Evolutionary conservation across 495 filamentous ascomycete genomes (phyloP).

Genomic region (Extremus antarcticus): DNA sequence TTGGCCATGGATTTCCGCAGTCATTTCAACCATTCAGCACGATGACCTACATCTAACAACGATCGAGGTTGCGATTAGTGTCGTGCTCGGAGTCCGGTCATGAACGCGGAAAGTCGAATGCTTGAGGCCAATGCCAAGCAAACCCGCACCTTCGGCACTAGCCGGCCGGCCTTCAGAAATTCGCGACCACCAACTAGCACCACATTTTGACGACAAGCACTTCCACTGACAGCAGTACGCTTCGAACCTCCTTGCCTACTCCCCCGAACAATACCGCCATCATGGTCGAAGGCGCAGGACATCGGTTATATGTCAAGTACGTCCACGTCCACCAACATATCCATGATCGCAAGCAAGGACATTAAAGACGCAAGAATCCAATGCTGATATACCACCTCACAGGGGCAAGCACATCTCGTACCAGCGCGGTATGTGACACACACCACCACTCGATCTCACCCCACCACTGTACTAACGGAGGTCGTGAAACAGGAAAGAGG

Average conservation of each 20-base stretch:
- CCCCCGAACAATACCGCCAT: constrained; percentile 9
- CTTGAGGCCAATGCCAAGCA: neutral
- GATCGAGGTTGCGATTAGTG: too few relatives aligned
- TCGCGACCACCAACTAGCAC: too few relatives aligned
- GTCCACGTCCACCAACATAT: constrained; percentile 35
- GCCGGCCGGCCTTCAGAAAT: too few relatives aligned
- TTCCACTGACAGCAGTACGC: neutral
- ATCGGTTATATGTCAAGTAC: constrained; percentile 77
- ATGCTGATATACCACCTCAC: constrained; percentile 24
- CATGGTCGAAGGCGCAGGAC: constrained; percentile 16
- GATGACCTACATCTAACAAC: too few relatives aligned
- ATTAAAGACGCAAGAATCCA: constrained; percentile 22
- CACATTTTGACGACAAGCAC: neutral
- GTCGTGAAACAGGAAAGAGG: neutral
- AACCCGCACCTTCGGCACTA: neutral
- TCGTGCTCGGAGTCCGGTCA: too few relatives aligned
- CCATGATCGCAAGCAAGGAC: constrained; percentile 1
- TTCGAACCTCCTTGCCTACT: constrained; percentile 12
- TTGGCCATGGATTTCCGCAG: too few relatives aligned
- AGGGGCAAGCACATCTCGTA: constrained; percentile 91
- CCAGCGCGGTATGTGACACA: constrained; percentile 76
- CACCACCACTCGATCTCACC: neutral
- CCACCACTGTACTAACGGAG: neutral
- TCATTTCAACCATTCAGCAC: too few relatives aligned
- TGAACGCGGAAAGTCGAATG: too few relatives aligned